Conservation (phyloP, 2,329 filamentous ascomycete genomes). For the Trichoderma hamatum region DNA sequence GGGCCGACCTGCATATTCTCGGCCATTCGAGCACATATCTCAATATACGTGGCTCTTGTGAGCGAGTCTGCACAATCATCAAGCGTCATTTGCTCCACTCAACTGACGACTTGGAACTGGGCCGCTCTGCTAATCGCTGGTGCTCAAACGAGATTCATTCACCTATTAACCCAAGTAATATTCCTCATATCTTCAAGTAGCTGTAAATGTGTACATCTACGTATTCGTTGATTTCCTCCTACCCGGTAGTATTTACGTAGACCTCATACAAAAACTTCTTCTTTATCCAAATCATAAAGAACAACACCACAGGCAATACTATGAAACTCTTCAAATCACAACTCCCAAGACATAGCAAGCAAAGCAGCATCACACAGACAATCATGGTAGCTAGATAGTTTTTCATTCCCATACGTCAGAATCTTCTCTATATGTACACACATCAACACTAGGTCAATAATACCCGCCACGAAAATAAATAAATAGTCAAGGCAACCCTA, state of each 20-base stretch:
- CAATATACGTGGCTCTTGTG: no score
- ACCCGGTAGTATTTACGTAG: neutral
- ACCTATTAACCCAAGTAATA: no score
- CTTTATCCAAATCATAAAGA: neutral
- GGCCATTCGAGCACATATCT: no score
- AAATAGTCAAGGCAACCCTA: neutral
- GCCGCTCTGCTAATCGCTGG: no score
- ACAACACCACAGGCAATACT: neutral
- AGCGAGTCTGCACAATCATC: no score
- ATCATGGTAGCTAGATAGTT: neutral
- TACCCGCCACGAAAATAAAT: neutral
- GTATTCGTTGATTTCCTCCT: neutral
- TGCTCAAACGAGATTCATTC: no score
- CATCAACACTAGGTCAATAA: conserved; percentile 2
- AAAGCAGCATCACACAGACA: neutral
- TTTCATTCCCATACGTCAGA: conserved; percentile 8
- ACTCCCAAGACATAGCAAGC: neutral
- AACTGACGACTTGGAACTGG: neutral
- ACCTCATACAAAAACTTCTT: neutral
- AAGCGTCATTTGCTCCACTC: no score
- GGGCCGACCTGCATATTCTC: no score
- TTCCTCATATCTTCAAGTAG: neutral
- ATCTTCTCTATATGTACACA: conserved; percentile 22
- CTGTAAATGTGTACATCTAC: neutral
- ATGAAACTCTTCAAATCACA: neutral